phyloP scores from a whole-genome alignment of 805 yeast species.

The Danielia oregonensis region DNA sequence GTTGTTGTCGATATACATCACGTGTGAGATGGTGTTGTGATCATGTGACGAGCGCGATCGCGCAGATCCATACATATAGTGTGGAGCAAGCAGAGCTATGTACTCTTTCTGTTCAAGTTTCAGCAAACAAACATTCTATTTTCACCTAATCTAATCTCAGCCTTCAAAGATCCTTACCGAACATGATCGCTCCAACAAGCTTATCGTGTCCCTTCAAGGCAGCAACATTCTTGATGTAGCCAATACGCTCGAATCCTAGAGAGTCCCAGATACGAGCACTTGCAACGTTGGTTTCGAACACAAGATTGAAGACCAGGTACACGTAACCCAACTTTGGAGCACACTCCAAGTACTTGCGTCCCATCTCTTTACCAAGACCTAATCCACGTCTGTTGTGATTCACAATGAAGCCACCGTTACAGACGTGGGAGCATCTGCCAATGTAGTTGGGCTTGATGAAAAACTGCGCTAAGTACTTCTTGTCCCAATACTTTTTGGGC shows the following conservation, averaged over 20 bases:
- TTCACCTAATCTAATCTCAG: no score
- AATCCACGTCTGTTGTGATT: conserved; percentile 55
- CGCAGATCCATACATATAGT: no score
- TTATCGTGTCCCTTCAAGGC: conserved; percentile 58
- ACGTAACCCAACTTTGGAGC: conserved; percentile 78
- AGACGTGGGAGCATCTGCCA: conserved; percentile 81
- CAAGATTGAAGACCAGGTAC: conserved; percentile 84
- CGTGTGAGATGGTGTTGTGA: no score
- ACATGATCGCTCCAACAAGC: conserved; percentile 74
- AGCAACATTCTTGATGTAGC: conserved; percentile 71
- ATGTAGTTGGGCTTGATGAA: conserved; percentile 83
- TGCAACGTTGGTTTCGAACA: conserved; percentile 75
- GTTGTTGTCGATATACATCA: neutral
- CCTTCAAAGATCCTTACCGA: conserved; percentile 67
- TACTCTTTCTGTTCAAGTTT: no score
- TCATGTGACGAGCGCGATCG: no score
- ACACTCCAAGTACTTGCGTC: conserved; percentile 59
- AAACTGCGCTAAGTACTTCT: conserved; percentile 62
- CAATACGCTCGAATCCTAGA: conserved; percentile 78
- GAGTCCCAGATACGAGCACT: conserved; percentile 78
- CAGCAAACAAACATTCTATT: no score
- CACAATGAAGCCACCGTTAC: conserved; percentile 86
- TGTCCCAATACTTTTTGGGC: conserved; percentile 42
- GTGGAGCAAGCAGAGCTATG: no score
- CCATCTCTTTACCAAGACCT: conserved; percentile 69